Conservation (phyloP, 306 rosid genomes). For the Trichosanthes cucumerina region DNA sequence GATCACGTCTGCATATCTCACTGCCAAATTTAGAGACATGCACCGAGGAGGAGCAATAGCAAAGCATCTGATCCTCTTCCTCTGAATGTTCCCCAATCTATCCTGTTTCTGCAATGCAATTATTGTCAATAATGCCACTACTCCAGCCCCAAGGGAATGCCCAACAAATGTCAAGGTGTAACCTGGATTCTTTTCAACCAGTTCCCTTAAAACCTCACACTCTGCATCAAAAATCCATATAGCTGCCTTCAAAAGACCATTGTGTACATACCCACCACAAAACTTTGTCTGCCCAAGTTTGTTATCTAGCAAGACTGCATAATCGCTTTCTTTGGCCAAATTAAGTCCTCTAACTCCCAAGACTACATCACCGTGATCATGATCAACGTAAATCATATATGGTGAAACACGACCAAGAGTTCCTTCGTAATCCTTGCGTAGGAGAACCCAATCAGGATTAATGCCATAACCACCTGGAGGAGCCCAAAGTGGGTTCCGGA, state of each 20-base stretch:
- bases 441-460: constrained; percentile 63
- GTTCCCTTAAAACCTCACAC: constrained; percentile 44
- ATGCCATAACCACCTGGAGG: constrained; percentile 86
- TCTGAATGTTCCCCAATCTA: constrained; percentile 55
- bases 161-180: constrained; percentile 63
- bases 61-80: constrained; percentile 68
- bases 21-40: constrained; percentile 88
- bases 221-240: constrained; percentile 62
- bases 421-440: constrained; percentile 50
- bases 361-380: constrained; percentile 61
- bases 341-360: constrained; percentile 81
- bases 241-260: constrained; percentile 83
- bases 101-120: constrained; percentile 42
- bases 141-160: constrained; percentile 93
- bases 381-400: constrained; percentile 78
- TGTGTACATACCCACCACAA: constrained; percentile 88
- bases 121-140: constrained; percentile 71
- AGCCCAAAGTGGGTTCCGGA: constrained; percentile 70
- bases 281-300: constrained; percentile 74
- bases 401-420: constrained; percentile 69
- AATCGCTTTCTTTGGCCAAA: constrained; percentile 77
- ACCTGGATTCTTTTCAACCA: constrained; percentile 47
- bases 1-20: constrained; percentile 89
- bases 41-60: constrained; percentile 84
- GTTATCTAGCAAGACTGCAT: constrained; percentile 75